Percentiles rank a stretch among this genome's conserved stretches.
Conservation (phyloP, 176 grass and related monocot genomes). For the Zizania latifolia region DNA sequence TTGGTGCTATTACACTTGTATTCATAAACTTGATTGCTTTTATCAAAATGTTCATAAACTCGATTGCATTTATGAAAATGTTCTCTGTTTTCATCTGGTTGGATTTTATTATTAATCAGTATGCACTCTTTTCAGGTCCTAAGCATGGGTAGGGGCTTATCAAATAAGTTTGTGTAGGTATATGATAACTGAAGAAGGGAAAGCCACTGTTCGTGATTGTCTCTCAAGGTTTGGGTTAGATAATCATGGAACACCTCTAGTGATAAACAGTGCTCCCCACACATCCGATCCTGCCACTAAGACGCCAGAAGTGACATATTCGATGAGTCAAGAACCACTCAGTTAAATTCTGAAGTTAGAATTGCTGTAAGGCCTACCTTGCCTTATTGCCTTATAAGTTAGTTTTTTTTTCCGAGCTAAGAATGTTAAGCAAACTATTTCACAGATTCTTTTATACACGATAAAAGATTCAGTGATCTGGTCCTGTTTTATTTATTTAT, state of each 20-base stretch:
- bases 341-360: constrained; percentile 9
- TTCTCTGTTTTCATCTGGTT: not conserved
- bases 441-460: constrained; percentile 13
- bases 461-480: not conserved
- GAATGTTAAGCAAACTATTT: not conserved
- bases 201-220: constrained; percentile 53
- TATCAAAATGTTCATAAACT: not conserved
- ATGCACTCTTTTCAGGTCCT: not conserved
- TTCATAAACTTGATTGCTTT: not conserved
- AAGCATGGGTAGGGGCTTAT: not conserved
- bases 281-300: constrained; percentile 13
- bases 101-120: not conserved
- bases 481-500: constrained; percentile 1
- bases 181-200: constrained; percentile 72
- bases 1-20: not conserved
- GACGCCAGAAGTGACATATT: not conserved
- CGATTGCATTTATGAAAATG: not conserved
- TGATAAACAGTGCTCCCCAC: not conserved
- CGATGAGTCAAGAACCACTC: constrained; percentile 23
- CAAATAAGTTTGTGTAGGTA: constrained; percentile 41
- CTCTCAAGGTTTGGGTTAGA: constrained; percentile 56
- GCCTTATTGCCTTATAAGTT: not conserved
- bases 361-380: constrained; percentile 14
- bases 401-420: not conserved
- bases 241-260: constrained; percentile 13